Conservation (phyloP, 495 filamentous ascomycete species). For the Penicillium maclennaniae region DNA sequence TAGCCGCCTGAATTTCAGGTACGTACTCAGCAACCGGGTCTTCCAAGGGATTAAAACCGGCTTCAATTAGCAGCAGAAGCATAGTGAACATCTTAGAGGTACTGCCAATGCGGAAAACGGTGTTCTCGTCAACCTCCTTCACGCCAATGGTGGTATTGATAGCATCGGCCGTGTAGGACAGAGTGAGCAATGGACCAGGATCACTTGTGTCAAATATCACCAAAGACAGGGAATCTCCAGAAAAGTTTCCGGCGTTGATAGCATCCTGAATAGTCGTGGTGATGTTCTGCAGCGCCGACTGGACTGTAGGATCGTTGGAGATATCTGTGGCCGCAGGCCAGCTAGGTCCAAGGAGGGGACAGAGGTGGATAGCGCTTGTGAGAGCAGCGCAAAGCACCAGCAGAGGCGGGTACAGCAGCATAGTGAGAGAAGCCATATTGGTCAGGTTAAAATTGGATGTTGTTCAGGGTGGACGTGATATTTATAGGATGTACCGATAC, state of each 20-base stretch:
- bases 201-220: slow-evolving; percentile 5
- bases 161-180: slow-evolving; percentile 1
- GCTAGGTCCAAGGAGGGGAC: slow-evolving; percentile 9
- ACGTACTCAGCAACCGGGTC: slow-evolving; percentile 45
- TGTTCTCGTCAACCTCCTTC: slow-evolving; percentile 33
- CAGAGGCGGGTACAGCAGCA: too few species aligned
- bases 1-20: slow-evolving; percentile 44
- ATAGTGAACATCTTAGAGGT: slow-evolving; percentile 49
- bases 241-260: slow-evolving; percentile 4
- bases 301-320: not conserved
- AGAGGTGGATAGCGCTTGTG: not conserved
- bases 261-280: slow-evolving; percentile 1
- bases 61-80: slow-evolving; percentile 43
- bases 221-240: slow-evolving; percentile 4
- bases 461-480: not conserved
- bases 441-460: too few species aligned
- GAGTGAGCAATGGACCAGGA: not conserved
- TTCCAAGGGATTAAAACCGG: slow-evolving; percentile 39
- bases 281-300: slow-evolving; percentile 1
- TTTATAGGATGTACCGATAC: not conserved
- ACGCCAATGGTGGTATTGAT: slow-evolving; percentile 13
- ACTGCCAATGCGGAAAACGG: slow-evolving; percentile 51
- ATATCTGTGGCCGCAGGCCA: slow-evolving; percentile 4
- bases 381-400: not conserved
- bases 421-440: not conserved